Conservation (phyloP, 129 eudicot genomes). For the Pseudognaphalium luteoalbum region DNA sequence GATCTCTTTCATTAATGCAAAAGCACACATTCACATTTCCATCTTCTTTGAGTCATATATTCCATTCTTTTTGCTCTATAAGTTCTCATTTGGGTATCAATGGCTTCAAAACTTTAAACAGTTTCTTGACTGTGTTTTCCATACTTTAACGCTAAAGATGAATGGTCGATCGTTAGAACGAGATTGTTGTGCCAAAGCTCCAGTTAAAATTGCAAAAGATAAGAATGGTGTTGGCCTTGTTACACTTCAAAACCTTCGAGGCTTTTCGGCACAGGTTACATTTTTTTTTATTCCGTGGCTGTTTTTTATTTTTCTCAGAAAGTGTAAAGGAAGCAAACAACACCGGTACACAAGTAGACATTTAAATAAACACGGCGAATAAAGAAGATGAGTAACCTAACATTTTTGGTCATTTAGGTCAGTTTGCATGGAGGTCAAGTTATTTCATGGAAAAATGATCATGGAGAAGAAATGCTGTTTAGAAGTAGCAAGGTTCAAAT, state of each 20-base stretch:
- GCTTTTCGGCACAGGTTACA: conserved; percentile 67
- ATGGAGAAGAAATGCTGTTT: conserved; percentile 80
- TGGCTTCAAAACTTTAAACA: conserved; percentile 8
- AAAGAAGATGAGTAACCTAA: neutral
- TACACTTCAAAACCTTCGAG: conserved; percentile 56
- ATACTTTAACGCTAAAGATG: conserved; percentile 13
- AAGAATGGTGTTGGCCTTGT: conserved; percentile 66
- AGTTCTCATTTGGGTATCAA: conserved; percentile 3
- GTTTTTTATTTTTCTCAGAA: neutral
- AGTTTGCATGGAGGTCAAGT: conserved; percentile 98
- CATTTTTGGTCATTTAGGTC: conserved; percentile 25
- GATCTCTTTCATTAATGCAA: conserved; percentile 35
- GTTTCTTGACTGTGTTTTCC: conserved; percentile 2
- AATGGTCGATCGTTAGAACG: conserved; percentile 17
- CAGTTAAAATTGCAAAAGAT: conserved; percentile 48
- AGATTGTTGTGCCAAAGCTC: conserved; percentile 33
- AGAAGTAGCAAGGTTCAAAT: conserved; percentile 63
- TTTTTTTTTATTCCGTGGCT: neutral
- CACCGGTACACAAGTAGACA: neutral
- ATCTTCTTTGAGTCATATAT: conserved; percentile 17
- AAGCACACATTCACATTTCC: conserved; percentile 29
- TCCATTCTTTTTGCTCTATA: conserved; percentile 26
- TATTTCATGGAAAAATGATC: conserved; percentile 85
- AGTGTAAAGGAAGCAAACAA: neutral
- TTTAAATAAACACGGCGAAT: neutral